phyloP scores from a whole-genome alignment of 495 filamentous ascomycete species.

The Hypoxylon fuscum region DNA sequence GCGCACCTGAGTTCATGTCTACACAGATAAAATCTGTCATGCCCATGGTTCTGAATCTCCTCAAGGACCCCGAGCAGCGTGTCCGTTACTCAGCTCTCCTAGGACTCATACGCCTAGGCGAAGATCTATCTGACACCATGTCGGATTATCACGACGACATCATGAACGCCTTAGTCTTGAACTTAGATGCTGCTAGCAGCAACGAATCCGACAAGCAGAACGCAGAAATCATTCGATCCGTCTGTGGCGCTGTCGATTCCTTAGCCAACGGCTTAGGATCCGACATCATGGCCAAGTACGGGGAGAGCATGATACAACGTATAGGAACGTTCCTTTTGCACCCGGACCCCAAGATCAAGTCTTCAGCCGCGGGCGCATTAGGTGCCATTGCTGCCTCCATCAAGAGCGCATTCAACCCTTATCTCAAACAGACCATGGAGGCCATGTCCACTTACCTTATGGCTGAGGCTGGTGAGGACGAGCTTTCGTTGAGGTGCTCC shows the following conservation, averaged over 20 bases:
- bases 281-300: conserved; percentile 81
- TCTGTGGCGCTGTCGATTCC: conserved; percentile 90
- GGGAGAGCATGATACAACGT: conserved; percentile 81
- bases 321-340: conserved; percentile 82
- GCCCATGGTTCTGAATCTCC: conserved; percentile 82
- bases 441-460: conserved; percentile 82
- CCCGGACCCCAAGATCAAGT: conserved; percentile 88
- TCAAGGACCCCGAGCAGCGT: conserved; percentile 80
- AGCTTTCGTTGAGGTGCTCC: conserved; percentile 87
- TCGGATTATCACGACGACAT: conserved; percentile 81
- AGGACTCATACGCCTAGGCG: conserved; percentile 85
- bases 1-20: conserved; percentile 93
- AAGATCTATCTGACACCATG: conserved; percentile 91
- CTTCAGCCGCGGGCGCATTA: conserved; percentile 84
- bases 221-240: conserved; percentile 84
- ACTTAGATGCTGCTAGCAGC: conserved; percentile 79
- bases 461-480: conserved; percentile 88
- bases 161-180: conserved; percentile 84
- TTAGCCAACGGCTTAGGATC: conserved; percentile 89
- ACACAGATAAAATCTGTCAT: conserved; percentile 88
- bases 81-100: conserved; percentile 89
- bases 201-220: conserved; percentile 67
- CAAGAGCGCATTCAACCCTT: conserved; percentile 84
- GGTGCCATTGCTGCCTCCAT: conserved; percentile 88
- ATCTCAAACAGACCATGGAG: conserved; percentile 88